phyloP scores from a whole-genome alignment of 768 basidiomycete species.

The Suillus subaureus region DNA sequence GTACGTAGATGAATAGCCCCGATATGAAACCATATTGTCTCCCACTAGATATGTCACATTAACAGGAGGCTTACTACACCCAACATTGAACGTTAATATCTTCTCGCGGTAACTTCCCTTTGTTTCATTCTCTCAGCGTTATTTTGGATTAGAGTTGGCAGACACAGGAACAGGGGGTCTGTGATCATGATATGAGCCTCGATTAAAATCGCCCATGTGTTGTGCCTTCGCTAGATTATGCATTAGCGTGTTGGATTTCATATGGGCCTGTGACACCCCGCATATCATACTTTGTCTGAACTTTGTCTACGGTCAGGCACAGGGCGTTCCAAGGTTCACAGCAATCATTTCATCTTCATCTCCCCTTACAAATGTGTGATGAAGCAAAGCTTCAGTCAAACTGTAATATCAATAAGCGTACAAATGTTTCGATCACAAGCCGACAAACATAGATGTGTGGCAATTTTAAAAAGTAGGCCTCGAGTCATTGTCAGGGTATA shows the following conservation, averaged over 20 bases:
- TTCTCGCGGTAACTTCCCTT: background rate
- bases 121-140: background rate
- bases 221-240: background rate
- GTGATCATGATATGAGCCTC: background rate
- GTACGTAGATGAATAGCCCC: background rate
- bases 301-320: background rate
- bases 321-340: background rate
- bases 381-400: background rate
- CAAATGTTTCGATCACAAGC: background rate
- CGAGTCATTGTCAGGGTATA: background rate
- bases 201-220: background rate
- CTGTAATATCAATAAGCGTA: background rate
- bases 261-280: background rate
- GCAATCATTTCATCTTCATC: background rate
- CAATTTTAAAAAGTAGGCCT: background rate
- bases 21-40: slow-evolving; percentile 2
- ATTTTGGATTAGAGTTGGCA: background rate
- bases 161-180: background rate
- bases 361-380: background rate
- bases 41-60: background rate
- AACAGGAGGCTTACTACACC: background rate
- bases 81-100: background rate
- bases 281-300: background rate
- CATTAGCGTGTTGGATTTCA: background rate
- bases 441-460: background rate